A percentile compares a stretch with the other conserved stretches of the same genome.
These are phyloP conservation scores for Suillus lakei DNA, from an alignment of 768 basidiomycete genomes.

Conservation along the genomic window DNA sequence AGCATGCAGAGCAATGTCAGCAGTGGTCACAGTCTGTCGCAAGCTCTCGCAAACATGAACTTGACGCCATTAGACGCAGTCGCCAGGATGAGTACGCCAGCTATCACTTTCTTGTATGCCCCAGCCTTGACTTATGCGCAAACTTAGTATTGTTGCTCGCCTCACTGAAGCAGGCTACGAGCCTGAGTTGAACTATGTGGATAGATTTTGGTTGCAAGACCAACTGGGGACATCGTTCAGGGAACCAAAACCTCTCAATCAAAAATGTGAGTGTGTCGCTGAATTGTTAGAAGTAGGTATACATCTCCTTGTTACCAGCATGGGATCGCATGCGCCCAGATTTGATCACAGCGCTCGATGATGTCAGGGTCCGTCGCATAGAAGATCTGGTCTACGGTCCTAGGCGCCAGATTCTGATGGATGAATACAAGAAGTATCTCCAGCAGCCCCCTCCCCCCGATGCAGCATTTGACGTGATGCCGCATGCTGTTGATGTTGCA, in stretches of 20 bases:
- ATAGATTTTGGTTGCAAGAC: background rate
- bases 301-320: background rate
- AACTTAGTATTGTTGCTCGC: background rate
- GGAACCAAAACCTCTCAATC: background rate
- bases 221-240: background rate
- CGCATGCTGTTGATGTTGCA: slow-evolving; percentile 3
- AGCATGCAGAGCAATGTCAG: background rate
- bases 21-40: background rate
- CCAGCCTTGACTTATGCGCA: too few species aligned
- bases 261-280: background rate
- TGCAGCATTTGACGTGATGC: slow-evolving; percentile 7
- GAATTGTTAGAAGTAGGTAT: background rate
- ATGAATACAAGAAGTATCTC: slow-evolving; percentile 3
- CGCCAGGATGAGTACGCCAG: background rate
- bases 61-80: background rate
- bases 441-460: background rate
- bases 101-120: background rate
- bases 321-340: slow-evolving; percentile 6
- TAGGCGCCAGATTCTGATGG: background rate
- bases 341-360: background rate
- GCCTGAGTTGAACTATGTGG: slow-evolving; percentile 3
- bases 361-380: background rate
- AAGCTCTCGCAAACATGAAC: slow-evolving; percentile 5
- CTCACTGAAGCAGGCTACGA: slow-evolving; percentile 1
- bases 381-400: background rate